A percentile compares a stretch with the other conserved stretches of the same genome.
phyloP scores from a whole-genome alignment of 2,329 filamentous ascomycete genomes.

The Cucurbitaria berberidis region DNA sequence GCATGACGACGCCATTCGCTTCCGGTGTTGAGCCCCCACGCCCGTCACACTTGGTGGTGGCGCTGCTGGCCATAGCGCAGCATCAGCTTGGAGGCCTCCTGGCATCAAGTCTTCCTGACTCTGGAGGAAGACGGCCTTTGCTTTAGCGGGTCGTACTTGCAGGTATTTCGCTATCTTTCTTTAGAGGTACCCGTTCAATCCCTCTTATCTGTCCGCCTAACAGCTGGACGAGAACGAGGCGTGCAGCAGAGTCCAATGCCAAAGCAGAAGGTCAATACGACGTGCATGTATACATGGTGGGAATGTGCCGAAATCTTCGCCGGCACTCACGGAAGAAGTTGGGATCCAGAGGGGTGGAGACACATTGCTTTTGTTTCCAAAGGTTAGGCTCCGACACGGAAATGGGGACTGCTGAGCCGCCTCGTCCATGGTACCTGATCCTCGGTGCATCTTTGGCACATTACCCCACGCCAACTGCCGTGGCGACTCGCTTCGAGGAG shows the following conservation, averaged over 20 bases:
- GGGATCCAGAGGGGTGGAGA: conserved; percentile 30
- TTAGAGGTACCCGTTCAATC: neutral
- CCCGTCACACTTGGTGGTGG: conserved; percentile 28
- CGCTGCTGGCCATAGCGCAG: conserved; percentile 23
- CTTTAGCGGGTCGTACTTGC: conserved; percentile 3
- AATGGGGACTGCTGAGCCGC: conserved; percentile 23
- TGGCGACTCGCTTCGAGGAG: conserved; percentile 17
- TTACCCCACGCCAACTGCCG: conserved; percentile 38
- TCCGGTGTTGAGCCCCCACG: conserved; percentile 29
- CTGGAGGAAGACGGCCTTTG: neutral
- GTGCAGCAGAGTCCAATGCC: conserved; percentile 3
- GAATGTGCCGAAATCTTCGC: conserved; percentile 21
- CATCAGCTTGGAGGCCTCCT: conserved; percentile 21
- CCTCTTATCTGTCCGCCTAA: conserved; percentile 3
- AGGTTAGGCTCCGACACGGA: conserved; percentile 22
- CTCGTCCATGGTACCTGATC: conserved; percentile 41
- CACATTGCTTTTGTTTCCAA: conserved; percentile 38
- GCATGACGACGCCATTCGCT: conserved; percentile 16
- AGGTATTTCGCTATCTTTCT: neutral
- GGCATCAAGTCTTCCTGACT: conserved; percentile 12
- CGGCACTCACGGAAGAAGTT: conserved; percentile 28
- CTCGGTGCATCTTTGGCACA: conserved; percentile 22
- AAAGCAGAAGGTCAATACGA: conserved; percentile 11
- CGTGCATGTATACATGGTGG: conserved; percentile 5
- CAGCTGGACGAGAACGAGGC: conserved; percentile 1